Base-by-base conservation (phyloP, 179 eudicot genomes). In the Gypsophila paniculata region DNA sequence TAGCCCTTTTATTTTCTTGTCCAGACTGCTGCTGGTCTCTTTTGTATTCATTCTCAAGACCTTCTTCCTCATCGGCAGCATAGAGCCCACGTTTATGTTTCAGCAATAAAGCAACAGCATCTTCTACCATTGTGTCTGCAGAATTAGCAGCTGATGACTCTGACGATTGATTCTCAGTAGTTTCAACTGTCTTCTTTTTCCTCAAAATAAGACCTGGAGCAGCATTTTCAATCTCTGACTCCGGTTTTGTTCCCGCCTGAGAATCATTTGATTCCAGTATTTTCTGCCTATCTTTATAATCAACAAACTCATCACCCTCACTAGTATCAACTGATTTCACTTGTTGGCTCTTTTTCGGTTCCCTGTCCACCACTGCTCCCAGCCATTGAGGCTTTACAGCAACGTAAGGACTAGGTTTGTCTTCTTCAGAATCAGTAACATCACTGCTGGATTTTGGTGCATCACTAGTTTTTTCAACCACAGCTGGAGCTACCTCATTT, bases 311-410 rank as follows among this genome's bases (percentile, higher is more conserved):
- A 74, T 91, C 97, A 61, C 55, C 72, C 53, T 81, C 91, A 26
- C 74, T 76, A 15, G 64, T 61, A 52, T 82, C 86, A 7, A 53
- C 36, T 13, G 71, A 71, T 70, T 61, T 71, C 77, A 81, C 86
- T 81, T 61, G 77, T 58, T 68, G 67, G 26, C 57, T 66, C 78
- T 85, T 85, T 79, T 85, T 77, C 54, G 68, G 79, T 82, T 90
- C 86, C 71, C 4, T 70, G 44, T 75, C 81, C 32, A 79, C 83
- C 14, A 90, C 91, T 78, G 97, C 99, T 74, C 99, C 99, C 71
- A 94, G 99, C 99, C 99, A 90, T 36, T 94, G 97, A 38, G 97
- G 99, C 81, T 94, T 94, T 52, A 61, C 78, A 72, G 76, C 85
- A 65, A 84, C 81, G 75, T 79, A 92, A 14, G 73, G 75, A 71